Base-by-base conservation (phyloP, 352 stramenopile genomes). In the Pythium phragmitis region DNA sequence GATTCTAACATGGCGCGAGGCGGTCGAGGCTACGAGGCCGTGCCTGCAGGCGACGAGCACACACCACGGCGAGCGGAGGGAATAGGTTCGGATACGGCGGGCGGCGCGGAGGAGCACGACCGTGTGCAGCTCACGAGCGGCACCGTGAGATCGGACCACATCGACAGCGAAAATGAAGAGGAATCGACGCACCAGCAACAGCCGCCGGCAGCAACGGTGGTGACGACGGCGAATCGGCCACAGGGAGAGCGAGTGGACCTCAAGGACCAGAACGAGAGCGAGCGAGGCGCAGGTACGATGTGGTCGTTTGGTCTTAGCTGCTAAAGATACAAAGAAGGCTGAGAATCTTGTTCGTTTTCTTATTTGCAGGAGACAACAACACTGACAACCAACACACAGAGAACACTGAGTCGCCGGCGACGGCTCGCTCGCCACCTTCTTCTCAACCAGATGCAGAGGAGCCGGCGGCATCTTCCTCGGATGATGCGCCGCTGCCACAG, bases 11-110 rank as follows among this genome's bases (percentile, higher is more conserved):
- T 92, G 83, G 80, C 60, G 36, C 70, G 75, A 17, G 70, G 77
- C 36, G 65, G 68, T 28, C 83, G 79, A 21, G 71, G 78, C 9
- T 92, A 92, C 72, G 79, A 76, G 49, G 74, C 80, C 42, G 57
- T 92, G 23, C 77, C 79, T 2, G 72, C 69, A 0, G 68, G 73
- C 3, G 79, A 77, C 43, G 75, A 64, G 26, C 49, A 59, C 23
- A 63, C 57, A 17, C 58, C 64, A 19, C 51, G 51, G 11, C 51
- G 51, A 46, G n/a, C 19, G 19, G 34, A 57, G n/a, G 34, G 12
- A n/a, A 13, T 33, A 33, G 33, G 34, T 33, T 17, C 17, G 33
- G 50, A 43, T n/a, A 46, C 11, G 30, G 50, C 28, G 19, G 51
- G 75, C 5, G 70, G 69, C 37, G 16, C 39, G 16, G 64, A 55